Percentiles rank a stretch among this genome's conserved stretches.
Conservation (phyloP, 2,329 filamentous ascomycete genomes). For the Pseudogymnoascus pannorum region DNA sequence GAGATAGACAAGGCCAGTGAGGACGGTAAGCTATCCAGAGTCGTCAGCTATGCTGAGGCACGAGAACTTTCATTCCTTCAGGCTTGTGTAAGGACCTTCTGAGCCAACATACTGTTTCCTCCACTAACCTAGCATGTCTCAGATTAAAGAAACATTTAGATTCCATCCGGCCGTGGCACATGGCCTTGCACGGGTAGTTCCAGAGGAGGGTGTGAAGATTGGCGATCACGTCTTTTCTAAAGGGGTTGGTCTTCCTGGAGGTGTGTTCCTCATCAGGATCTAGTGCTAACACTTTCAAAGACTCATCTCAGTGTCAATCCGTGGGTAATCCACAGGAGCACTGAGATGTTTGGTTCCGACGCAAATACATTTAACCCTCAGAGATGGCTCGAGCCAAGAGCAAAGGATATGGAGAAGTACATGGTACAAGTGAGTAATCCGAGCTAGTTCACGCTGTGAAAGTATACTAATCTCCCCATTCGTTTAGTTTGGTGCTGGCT, state of each 20-base stretch:
- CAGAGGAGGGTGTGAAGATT: conserved; percentile 27
- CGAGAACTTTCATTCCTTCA: conserved; percentile 30
- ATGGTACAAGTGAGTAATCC: conserved; percentile 15
- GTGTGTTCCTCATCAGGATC: not conserved
- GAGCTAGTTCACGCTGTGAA: too few relatives aligned
- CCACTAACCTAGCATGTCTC: not conserved
- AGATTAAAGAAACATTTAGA: conserved; percentile 31
- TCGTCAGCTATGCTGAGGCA: conserved; percentile 24
- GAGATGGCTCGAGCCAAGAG: conserved; percentile 27
- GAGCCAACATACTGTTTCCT: not conserved
- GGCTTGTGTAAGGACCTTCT: conserved; percentile 24
- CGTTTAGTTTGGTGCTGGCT: conserved; percentile 31
- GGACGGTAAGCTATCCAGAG: conserved; percentile 14
- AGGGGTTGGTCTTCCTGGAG: conserved; percentile 26
- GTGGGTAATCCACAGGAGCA: conserved; percentile 30
- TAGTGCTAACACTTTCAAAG: not conserved
- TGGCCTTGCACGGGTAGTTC: conserved; percentile 21
- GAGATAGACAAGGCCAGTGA: conserved; percentile 19
- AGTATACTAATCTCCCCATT: not conserved
- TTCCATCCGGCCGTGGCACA: conserved; percentile 28
- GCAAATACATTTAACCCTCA: conserved; percentile 28
- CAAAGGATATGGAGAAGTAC: conserved; percentile 23
- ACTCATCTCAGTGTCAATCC: conserved; percentile 23
- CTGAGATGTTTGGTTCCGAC: conserved; percentile 28
- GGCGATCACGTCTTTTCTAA: conserved; percentile 24